Base-by-base conservation (phyloP, 805 yeast species). In the Komagataella phaffii region DNA sequence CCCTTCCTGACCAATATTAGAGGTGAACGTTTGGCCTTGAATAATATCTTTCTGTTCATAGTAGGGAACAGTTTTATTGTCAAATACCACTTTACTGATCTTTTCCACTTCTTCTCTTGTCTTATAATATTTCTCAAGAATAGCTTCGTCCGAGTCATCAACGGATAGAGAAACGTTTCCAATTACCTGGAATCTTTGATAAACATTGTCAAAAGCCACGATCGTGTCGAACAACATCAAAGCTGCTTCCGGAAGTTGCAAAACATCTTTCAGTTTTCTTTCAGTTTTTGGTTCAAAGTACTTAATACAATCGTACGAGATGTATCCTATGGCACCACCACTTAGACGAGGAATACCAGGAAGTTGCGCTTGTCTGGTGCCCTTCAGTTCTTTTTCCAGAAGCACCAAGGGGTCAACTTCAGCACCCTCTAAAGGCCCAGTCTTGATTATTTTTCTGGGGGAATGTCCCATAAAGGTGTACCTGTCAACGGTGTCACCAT, bases 251-350 rank as follows among this genome's bases (percentile, higher is more conserved):
- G 99, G 99, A 8, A 93, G 76, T 55, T 85, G 67, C 58, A 93
- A 70, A 1, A 83, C 82, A 65, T 93, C 98, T 58, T 84, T 80
- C 58, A 90, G 72, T 3, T 75, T 75, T 56, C 87, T 78, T 54
- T 75, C 76, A 1, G 98, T 91, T 58, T 76, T 83, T 54, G 99
- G 99, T 69, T 93, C 99, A 58, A 93, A 93, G 67, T 93, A 93
- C 64, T 88, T 86, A 61, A 93, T 85, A 72, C 99, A 93, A 66
- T 93, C 99, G 61, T 93, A 93, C 1, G 97, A 88, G 47, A 93
- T 81, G 64, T 89, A 93, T 1, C 99, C 99, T 51, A 91, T 77
- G 5, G 98, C 98, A 56, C 99, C 99, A 53, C 99, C 99, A 59
- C 90, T 83, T 53, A 89, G 70, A 56, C 76, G 79, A 12, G 96